Percentiles rank a stretch among this genome's conserved stretches.
These are phyloP conservation scores for Acmispon strigosus DNA, from an alignment of 306 rosid genomes.

Conservation along the genomic window DNA sequence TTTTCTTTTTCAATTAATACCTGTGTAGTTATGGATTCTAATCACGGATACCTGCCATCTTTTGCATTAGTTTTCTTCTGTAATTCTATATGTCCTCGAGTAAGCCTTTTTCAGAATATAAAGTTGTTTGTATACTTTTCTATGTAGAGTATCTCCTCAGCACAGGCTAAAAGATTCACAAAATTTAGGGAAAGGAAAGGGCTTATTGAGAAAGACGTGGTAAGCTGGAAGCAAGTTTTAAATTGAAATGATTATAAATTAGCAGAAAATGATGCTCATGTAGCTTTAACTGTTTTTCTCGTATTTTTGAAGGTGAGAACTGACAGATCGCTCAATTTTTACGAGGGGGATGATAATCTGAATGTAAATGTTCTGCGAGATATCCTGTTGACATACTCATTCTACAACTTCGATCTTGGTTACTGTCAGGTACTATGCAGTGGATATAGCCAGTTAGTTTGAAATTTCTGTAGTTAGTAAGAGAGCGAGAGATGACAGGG, in stretches of 20 bases:
- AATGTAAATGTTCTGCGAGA: slow-evolving; percentile 73
- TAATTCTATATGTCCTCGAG: not conserved
- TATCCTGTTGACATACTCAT: slow-evolving; percentile 86
- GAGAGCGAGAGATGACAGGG: not conserved
- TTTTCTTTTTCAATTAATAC: not conserved
- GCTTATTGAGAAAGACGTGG: slow-evolving; percentile 98
- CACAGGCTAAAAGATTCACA: slow-evolving; percentile 90
- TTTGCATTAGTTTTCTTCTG: not conserved
- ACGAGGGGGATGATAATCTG: slow-evolving; percentile 93
- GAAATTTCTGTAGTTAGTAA: not conserved
- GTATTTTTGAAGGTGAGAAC: slow-evolving; percentile 73
- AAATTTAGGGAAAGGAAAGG: slow-evolving; percentile 97
- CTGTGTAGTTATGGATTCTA: not conserved
- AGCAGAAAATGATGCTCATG: slow-evolving; percentile 14
- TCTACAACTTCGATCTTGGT: slow-evolving; percentile 99
- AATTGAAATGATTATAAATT: not conserved
- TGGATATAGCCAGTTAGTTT: not conserved
- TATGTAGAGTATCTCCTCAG: slow-evolving; percentile 70
- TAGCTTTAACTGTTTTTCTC: slow-evolving; percentile 26
- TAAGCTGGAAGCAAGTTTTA: slow-evolving; percentile 35
- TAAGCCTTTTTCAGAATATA: slow-evolving; percentile 7
- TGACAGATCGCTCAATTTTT: slow-evolving; percentile 69
- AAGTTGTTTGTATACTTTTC: not conserved
- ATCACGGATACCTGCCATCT: not conserved
- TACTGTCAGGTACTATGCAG: slow-evolving; percentile 81